phyloP scores from a whole-genome alignment of 2,329 filamentous ascomycete species.

The Claviceps maximensis region DNA sequence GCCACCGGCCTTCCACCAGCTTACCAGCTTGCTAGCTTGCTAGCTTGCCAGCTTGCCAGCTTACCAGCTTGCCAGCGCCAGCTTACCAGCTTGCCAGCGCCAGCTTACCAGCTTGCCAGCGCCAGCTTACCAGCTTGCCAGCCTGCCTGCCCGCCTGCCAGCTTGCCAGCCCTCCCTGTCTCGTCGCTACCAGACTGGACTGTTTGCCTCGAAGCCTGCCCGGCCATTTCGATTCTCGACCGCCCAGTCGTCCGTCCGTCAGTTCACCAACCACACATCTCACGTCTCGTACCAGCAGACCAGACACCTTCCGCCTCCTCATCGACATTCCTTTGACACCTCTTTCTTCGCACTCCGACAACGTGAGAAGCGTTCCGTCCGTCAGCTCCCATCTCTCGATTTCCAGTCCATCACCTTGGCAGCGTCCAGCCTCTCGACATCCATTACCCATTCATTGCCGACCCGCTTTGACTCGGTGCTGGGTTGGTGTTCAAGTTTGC shows the following conservation, averaged over 20 bases:
- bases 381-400: background rate
- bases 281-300: too few relatives aligned
- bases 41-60: too few relatives aligned
- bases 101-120: too few relatives aligned
- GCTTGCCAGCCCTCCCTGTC: too few relatives aligned
- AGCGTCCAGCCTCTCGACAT: background rate
- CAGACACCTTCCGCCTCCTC: background rate
- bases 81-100: too few relatives aligned
- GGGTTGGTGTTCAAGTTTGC: background rate
- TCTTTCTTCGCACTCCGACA: constrained; percentile 5
- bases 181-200: too few relatives aligned
- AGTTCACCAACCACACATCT: background rate
- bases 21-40: too few relatives aligned
- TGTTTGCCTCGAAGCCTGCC: background rate
- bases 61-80: too few relatives aligned
- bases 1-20: too few relatives aligned
- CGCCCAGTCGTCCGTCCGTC: background rate
- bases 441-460: background rate
- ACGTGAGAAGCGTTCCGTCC: background rate
- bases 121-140: too few relatives aligned
- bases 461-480: background rate
- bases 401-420: background rate
- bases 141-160: too few relatives aligned
- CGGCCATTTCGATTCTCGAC: background rate
- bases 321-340: background rate